Evolutionary conservation across 2,329 filamentous ascomycete genomes (phyloP).

Genomic region (Sporothrix curviconia): DNA sequence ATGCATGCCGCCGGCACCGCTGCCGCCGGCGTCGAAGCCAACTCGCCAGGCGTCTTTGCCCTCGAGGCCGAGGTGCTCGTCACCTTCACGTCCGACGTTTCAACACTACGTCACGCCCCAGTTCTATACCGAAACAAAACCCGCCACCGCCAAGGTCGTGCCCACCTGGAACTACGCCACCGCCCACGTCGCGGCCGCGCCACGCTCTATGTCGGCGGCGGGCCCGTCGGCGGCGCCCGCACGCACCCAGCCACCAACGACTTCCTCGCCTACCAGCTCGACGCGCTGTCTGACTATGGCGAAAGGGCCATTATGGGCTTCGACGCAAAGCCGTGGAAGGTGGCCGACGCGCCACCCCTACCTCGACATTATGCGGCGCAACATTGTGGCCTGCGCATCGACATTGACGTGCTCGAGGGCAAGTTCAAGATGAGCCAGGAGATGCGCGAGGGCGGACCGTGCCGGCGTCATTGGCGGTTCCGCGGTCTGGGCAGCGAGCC

Average conservation of each 20-base stretch:
- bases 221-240: conserved; percentile 31
- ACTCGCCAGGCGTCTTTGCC: conserved; percentile 3
- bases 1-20: conserved; percentile 53
- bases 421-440: conserved; percentile 66
- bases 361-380: conserved; percentile 48
- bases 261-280: conserved; percentile 47
- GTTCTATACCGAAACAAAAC: conserved; percentile 62
- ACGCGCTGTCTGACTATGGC: conserved; percentile 40
- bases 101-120: conserved; percentile 64
- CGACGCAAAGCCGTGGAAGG: conserved; percentile 46
- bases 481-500: conserved; percentile 27
- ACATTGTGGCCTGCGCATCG: conserved; percentile 57
- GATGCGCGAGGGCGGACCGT: conserved; percentile 42
- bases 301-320: conserved; percentile 54
- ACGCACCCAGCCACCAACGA: conserved; percentile 31
- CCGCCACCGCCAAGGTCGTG: conserved; percentile 57
- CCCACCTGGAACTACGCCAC: conserved; percentile 67
- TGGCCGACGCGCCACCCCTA: conserved; percentile 53
- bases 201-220: conserved; percentile 44
- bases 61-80: conserved; percentile 52
- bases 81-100: conserved; percentile 50
- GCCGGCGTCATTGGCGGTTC: conserved; percentile 55
- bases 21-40: conserved; percentile 22
- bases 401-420: conserved; percentile 47
- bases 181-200: conserved; percentile 57